Percentiles rank a stretch among this genome's conserved stretches.
Conservation (phyloP, 345 rosid genomes). For the Hevea brasiliensis region DNA sequence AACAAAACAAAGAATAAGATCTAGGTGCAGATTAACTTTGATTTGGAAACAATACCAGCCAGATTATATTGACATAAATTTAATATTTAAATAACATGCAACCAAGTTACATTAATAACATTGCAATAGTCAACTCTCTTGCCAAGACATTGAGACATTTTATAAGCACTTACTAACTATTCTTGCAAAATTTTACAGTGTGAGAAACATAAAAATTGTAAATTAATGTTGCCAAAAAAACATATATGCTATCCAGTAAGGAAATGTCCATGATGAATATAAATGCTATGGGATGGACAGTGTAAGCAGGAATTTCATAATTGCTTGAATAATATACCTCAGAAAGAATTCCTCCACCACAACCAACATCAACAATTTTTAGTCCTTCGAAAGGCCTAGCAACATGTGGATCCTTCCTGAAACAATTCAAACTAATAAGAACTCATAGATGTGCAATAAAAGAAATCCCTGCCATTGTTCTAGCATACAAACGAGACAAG, state of each 20-base stretch:
- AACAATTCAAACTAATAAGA: constrained; percentile 18
- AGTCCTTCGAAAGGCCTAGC: constrained; percentile 88
- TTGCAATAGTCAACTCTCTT: background rate
- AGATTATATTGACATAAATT: background rate
- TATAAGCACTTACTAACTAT: background rate
- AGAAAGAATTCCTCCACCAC: constrained; percentile 94
- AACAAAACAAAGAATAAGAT: constrained; percentile 19
- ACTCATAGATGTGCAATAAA: background rate
- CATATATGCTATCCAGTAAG: background rate
- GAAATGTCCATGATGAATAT: background rate
- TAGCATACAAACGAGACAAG: background rate
- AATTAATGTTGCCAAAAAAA: too few species aligned
- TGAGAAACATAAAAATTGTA: background rate
- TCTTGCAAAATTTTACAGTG: background rate
- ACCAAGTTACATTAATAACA: background rate
- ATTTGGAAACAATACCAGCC: background rate
- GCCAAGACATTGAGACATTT: background rate
- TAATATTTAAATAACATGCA: background rate
- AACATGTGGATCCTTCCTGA: constrained; percentile 69
- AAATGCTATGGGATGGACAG: background rate
- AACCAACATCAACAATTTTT: constrained; percentile 73
- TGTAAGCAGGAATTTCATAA: background rate
- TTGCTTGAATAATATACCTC: constrained; percentile 48
- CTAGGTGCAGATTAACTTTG: background rate
- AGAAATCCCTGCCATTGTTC: background rate